Percentiles rank a stretch among this genome's conserved stretches.
Evolutionary conservation across 2,329 filamentous ascomycete genomes (phyloP).

Genomic region (Cordyceps militaris): DNA sequence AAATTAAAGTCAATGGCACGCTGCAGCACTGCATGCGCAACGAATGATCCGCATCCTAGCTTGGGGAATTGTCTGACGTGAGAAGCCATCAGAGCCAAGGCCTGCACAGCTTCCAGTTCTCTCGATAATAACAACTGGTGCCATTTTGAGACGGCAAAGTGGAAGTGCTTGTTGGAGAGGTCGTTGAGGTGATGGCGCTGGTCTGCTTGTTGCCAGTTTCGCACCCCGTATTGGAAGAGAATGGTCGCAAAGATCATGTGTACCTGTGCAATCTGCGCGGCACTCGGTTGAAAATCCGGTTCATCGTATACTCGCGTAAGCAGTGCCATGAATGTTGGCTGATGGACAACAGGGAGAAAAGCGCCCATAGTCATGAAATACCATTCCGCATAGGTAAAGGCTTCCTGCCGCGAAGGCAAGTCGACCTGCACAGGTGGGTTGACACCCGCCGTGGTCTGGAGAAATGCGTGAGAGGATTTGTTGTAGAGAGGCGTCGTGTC

Average conservation of each 20-base stretch:
- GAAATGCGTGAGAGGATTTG: constrained; percentile 64
- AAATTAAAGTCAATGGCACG: constrained; percentile 69
- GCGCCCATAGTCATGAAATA: constrained; percentile 67
- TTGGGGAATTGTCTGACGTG: constrained; percentile 75
- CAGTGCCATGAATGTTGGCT: constrained; percentile 62
- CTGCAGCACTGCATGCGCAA: constrained; percentile 57
- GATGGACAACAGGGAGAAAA: constrained; percentile 71
- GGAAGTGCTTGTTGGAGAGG: constrained; percentile 69
- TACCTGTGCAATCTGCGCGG: constrained; percentile 61
- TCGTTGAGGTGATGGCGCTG: constrained; percentile 51
- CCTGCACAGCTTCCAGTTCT: constrained; percentile 63
- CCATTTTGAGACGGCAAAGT: constrained; percentile 64
- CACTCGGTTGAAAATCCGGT: constrained; percentile 50
- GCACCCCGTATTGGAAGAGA: constrained; percentile 67
- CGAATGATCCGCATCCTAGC: constrained; percentile 64
- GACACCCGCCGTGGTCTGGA: constrained; percentile 57
- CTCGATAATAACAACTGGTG: constrained; percentile 56
- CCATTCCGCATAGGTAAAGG: constrained; percentile 64
- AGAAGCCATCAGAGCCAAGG: constrained; percentile 61
- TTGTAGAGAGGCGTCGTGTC: constrained; percentile 49
- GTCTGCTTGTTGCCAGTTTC: constrained; percentile 53
- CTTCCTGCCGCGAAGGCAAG: constrained; percentile 57
- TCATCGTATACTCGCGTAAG: constrained; percentile 65
- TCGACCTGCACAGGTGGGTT: constrained; percentile 50
- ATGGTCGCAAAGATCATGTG: constrained; percentile 77